phyloP scores from a whole-genome alignment of 805 yeast species.

The Metschnikowia amazonensis region DNA sequence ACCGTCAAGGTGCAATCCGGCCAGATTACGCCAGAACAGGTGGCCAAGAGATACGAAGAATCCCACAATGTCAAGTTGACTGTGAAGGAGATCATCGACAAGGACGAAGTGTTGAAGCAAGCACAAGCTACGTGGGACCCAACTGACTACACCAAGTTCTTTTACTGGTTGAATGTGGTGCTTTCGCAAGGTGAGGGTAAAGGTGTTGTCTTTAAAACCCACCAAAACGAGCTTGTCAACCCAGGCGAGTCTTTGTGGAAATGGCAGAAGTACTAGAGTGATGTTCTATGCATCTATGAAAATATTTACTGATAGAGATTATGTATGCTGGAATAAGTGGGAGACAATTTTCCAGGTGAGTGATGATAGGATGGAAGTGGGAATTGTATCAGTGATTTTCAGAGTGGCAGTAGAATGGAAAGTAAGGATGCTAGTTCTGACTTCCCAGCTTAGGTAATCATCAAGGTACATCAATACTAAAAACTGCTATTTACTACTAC shows the following conservation, averaged over 20 bases:
- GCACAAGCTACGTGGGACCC: conserved; percentile 25
- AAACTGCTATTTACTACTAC: too few species aligned
- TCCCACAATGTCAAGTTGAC: conserved; percentile 26
- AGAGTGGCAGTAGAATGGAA: too few species aligned
- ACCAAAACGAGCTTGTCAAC: conserved; percentile 43
- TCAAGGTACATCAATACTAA: too few species aligned
- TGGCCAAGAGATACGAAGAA: conserved; percentile 39
- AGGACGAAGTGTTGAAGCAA: conserved; percentile 27
- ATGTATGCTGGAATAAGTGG: too few species aligned
- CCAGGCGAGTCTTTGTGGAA: conserved; percentile 43
- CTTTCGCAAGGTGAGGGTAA: conserved; percentile 38
- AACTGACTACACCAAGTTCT: conserved; percentile 31
- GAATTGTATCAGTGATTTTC: too few species aligned
- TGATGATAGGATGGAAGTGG: too few species aligned
- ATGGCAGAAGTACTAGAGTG: conserved; percentile 37
- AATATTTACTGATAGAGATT: too few species aligned
- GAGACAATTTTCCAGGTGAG: too few species aligned
- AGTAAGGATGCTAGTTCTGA: too few species aligned
- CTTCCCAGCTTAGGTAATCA: too few species aligned
- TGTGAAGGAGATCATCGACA: conserved; percentile 8
- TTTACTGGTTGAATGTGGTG: conserved; percentile 30
- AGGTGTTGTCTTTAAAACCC: conserved; percentile 29
- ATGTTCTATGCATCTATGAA: too few species aligned
- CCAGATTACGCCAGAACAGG: conserved; percentile 33
- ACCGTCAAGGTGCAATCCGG: conserved; percentile 42